Base-by-base conservation (phyloP, 2,329 filamentous ascomycete species). In the Penicillium sp. region DNA sequence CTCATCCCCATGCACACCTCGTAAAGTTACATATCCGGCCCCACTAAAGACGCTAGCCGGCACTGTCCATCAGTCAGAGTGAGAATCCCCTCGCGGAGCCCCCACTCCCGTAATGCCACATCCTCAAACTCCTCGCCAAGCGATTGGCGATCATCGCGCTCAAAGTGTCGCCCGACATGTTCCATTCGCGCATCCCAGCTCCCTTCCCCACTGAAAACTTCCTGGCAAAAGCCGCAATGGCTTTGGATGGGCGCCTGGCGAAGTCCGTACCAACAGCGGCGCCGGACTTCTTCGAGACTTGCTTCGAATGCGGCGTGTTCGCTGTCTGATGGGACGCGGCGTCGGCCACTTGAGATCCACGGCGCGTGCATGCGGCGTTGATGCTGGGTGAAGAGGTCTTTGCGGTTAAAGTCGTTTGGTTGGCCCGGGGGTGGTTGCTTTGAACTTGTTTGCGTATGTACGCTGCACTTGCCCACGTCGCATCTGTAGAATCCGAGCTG, bases 301-400 rank as follows among this genome's bases (percentile, higher is more conserved):
- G 78, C 76, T 45, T 89, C 83, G 45, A 76, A 76, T 1, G 56
- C 60, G 1, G 69, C 60, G 52, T 72, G 63, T 55, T 76, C 71
- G 36, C 62, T 64, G 56, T 67, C 60, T 44, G 62, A 57, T 51
- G 65, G 63, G 2, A 48, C 51, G 4, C 57, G 50, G 6, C 59
- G 60, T 10, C 46, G 51, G 8, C 9, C 82, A 73, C 65, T 84
- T 81, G 66, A 85, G 2, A 72, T 58, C 86, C 80, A 71, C 0
- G 83, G 82, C 0, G 83, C 79, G 69, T 97, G 92, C 90, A 95
- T 95, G 43, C 93, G 88, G 5, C 90, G 84, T 2, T 93, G 81
- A 68, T 97, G 93, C 67, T 96, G 91, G 0, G 88, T 91, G 76
- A 92, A 96, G 9, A 97, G 83, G 67, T 97, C 92, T 70, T 95